Evolutionary conservation across 345 rosid species (phyloP).

Genomic region (Syzygium aromaticum): DNA sequence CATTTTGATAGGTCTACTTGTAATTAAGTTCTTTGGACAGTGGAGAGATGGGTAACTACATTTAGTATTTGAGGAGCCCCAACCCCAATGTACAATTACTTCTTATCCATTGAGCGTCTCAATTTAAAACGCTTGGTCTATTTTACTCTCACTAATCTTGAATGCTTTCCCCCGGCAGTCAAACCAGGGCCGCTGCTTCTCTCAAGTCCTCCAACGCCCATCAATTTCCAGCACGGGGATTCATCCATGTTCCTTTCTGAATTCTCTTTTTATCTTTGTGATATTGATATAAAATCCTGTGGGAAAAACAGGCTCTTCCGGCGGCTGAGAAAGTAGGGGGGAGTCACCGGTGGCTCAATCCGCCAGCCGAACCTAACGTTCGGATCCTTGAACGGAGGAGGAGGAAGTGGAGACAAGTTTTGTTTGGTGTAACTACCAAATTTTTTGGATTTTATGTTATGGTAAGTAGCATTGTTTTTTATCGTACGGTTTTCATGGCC

Average conservation of each 20-base stretch:
- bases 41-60: background rate
- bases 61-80: background rate
- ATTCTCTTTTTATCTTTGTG: background rate
- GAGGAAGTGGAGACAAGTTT: background rate
- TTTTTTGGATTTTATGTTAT: background rate
- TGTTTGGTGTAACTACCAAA: background rate
- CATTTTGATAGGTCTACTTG: background rate
- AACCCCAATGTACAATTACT: background rate
- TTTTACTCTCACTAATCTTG: background rate
- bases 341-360: background rate
- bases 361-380: background rate
- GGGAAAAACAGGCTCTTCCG: background rate
- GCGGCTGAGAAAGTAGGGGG: background rate
- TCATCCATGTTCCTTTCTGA: background rate
- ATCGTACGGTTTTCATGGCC: background rate
- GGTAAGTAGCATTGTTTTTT: background rate
- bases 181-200: background rate
- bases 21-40: background rate
- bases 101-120: accelerated
- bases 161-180: background rate
- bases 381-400: background rate
- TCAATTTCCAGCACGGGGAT: background rate
- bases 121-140: background rate
- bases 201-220: too few relatives aligned
- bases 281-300: background rate